Evolutionary conservation across 2,329 filamentous ascomycete genomes (phyloP).

Genomic region (Hypoxylon sp.): DNA sequence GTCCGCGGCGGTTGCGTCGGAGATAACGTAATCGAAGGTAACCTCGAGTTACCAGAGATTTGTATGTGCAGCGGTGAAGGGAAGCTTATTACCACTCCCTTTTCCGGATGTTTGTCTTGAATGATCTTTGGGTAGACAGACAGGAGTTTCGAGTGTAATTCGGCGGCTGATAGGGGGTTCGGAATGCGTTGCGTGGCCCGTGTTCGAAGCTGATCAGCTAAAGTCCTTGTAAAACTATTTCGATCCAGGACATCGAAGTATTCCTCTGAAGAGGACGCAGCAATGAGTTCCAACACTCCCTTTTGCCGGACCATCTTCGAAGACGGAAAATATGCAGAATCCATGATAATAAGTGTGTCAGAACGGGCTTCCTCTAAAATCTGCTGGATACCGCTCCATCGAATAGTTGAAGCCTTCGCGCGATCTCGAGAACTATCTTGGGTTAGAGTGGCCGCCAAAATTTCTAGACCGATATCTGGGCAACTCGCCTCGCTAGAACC

Average conservation of each 20-base stretch:
- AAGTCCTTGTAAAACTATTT: constrained; percentile 66
- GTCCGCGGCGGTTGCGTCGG: constrained; percentile 62
- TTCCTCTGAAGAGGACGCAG: constrained; percentile 68
- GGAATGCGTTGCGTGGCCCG: constrained; percentile 61
- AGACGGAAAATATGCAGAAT: constrained; percentile 70
- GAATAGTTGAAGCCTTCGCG: constrained; percentile 63
- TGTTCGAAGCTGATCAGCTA: constrained; percentile 66
- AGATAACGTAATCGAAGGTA: constrained; percentile 70
- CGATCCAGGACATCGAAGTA: constrained; percentile 64
- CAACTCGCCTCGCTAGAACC: constrained; percentile 68
- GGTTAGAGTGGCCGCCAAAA: constrained; percentile 44
- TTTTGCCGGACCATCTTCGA: constrained; percentile 66
- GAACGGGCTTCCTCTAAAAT: constrained; percentile 69
- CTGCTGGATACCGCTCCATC: constrained; percentile 71
- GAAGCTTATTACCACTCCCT: constrained; percentile 63
- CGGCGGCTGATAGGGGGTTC: constrained; percentile 65
- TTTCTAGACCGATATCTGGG: background rate
- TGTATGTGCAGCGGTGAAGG: constrained; percentile 70
- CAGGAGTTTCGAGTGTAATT: constrained; percentile 68
- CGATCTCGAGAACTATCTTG: constrained; percentile 62
- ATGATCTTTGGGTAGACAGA: constrained; percentile 67
- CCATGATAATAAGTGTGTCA: constrained; percentile 72
- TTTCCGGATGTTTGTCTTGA: constrained; percentile 64
- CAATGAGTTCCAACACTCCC: constrained; percentile 70
- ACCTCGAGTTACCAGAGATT: constrained; percentile 66